Conservation (phyloP, 345 rosid genomes). For the Hibiscus syriacus region DNA sequence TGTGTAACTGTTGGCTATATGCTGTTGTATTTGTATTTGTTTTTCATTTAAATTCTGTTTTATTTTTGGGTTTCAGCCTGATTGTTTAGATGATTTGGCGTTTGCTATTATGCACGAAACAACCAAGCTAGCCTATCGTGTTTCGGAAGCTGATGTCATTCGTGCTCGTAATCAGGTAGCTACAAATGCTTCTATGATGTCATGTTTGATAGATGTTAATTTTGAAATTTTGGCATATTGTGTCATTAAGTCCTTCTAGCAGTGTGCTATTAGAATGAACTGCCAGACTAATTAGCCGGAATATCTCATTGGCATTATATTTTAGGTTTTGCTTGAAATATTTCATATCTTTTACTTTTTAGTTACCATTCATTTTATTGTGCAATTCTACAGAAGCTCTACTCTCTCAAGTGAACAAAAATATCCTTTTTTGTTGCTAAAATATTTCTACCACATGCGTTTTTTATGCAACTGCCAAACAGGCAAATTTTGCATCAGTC, state of each 20-base stretch:
- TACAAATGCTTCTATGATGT: neutral
- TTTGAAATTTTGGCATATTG: neutral
- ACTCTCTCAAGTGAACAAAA: neutral
- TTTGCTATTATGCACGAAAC: constrained; percentile 89
- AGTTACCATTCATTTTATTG: neutral
- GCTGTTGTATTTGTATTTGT: neutral
- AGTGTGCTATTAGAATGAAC: neutral
- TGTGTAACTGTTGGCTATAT: neutral
- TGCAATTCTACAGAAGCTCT: neutral
- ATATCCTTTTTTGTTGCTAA: neutral
- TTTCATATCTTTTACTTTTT: neutral
- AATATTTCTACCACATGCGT: too few species aligned
- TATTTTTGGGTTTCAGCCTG: constrained; percentile 39
- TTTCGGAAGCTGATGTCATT: constrained; percentile 89
- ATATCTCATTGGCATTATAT: neutral
- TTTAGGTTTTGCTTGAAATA: neutral
- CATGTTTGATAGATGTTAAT: neutral
- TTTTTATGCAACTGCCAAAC: neutral
- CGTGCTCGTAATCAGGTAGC: constrained; percentile 97
- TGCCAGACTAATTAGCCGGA: too few species aligned
- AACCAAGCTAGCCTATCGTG: constrained; percentile 75
- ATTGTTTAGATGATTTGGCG: constrained; percentile 85
- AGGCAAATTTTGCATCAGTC: neutral
- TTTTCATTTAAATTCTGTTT: neutral
- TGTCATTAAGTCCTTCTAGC: neutral